A percentile compares a stretch with the other conserved stretches of the same genome.
Evolutionary conservation across 345 rosid genomes (phyloP).

Genomic region (Eucalyptus marginata): DNA sequence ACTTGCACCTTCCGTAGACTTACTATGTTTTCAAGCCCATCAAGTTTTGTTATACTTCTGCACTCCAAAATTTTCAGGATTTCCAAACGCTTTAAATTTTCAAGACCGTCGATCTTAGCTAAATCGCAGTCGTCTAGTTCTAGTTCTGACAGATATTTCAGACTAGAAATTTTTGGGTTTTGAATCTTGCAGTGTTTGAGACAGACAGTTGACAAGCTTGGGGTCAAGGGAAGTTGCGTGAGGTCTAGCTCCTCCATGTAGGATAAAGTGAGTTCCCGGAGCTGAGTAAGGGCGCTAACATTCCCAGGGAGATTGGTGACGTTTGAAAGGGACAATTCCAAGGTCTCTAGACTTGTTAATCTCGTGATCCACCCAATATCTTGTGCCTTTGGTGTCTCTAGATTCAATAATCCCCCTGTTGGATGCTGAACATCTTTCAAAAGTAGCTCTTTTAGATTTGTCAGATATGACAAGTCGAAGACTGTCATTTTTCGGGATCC

Average conservation of each 20-base stretch:
- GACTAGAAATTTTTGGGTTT: neutral
- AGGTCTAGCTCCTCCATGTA: neutral
- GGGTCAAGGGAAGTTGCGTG: fast-evolving
- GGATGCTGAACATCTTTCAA: neutral
- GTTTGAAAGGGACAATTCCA: neutral
- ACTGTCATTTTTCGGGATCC: neutral
- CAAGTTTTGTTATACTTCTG: fast-evolving
- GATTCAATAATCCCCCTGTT: neutral
- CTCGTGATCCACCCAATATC: neutral
- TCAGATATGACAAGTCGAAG: neutral
- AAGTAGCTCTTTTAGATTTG: neutral
- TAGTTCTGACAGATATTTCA: neutral
- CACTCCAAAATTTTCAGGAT: neutral
- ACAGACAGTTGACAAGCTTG: neutral
- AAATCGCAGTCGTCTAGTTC: neutral
- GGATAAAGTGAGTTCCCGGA: neutral
- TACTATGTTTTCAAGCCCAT: neutral
- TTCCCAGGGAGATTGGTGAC: neutral
- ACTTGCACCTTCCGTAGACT: too few species aligned
- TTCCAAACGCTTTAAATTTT: neutral
- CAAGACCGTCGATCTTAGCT: neutral
- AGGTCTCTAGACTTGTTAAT: neutral
- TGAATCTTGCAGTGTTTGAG: neutral
- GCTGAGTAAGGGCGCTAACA: neutral
- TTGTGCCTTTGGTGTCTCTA: fast-evolving